Evolutionary conservation across 2,329 filamentous ascomycete genomes (phyloP).

Genomic region (Pseudogymnoascus sp.): DNA sequence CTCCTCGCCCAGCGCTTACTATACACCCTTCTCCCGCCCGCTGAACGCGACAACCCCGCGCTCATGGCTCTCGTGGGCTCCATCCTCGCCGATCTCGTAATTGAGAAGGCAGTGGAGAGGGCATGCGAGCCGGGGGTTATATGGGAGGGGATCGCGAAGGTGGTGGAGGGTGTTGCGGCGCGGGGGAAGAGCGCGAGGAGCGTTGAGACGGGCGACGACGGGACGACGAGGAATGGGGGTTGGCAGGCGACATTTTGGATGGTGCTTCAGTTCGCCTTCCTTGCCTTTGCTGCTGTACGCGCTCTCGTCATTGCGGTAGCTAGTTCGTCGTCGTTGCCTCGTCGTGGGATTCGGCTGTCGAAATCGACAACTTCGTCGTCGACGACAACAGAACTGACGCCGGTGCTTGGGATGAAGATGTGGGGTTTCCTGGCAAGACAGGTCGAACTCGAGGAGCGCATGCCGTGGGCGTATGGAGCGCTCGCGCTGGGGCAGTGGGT

Average conservation of each 20-base stretch:
- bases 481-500: slow-evolving; percentile 71
- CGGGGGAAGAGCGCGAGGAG: slow-evolving; percentile 27
- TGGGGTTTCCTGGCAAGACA: slow-evolving; percentile 70
- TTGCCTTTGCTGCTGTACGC: slow-evolving; percentile 54
- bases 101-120: slow-evolving; percentile 75
- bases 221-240: slow-evolving; percentile 12
- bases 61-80: slow-evolving; percentile 77
- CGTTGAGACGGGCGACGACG: neutral
- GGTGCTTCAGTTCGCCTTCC: slow-evolving; percentile 43
- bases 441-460: slow-evolving; percentile 67
- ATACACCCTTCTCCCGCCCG: slow-evolving; percentile 78
- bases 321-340: slow-evolving; percentile 60
- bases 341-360: slow-evolving; percentile 20
- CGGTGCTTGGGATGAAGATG: slow-evolving; percentile 64
- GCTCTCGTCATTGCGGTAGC: slow-evolving; percentile 57
- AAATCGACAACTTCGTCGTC: neutral
- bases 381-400: slow-evolving; percentile 16
- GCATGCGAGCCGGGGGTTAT: slow-evolving; percentile 82
- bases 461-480: slow-evolving; percentile 82
- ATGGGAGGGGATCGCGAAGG: slow-evolving; percentile 75
- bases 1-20: slow-evolving; percentile 77
- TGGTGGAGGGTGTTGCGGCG: slow-evolving; percentile 43
- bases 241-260: slow-evolving; percentile 37
- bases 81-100: slow-evolving; percentile 81
- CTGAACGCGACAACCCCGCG: slow-evolving; percentile 84